phyloP scores from a whole-genome alignment of 441 rosid genomes.

The Populus hybrid region DNA sequence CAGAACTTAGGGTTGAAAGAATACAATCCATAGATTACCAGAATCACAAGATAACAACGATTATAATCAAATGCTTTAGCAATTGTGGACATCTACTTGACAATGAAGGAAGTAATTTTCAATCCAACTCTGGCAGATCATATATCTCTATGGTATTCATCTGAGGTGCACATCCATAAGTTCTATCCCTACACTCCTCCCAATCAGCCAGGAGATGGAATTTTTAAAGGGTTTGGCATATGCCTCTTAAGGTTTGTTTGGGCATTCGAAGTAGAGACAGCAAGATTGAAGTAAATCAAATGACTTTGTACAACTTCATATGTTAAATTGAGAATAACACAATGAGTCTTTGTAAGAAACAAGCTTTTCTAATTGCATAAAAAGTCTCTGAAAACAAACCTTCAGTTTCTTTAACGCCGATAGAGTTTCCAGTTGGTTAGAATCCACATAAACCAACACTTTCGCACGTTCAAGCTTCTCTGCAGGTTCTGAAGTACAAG shows the following conservation, averaged over 20 bases:
- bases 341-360: background rate
- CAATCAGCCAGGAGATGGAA: background rate
- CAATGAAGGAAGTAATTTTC: background rate
- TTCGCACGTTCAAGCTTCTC: slow-evolving; percentile 36
- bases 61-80: background rate
- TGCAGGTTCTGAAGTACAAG: slow-evolving; percentile 25
- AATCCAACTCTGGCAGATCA: slow-evolving; percentile 4
- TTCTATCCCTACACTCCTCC: background rate
- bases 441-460: slow-evolving; percentile 46
- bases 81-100: background rate
- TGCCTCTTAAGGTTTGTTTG: background rate
- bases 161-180: background rate
- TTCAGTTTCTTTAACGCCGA: slow-evolving; percentile 65
- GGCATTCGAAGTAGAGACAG: background rate
- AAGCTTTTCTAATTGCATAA: background rate
- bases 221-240: background rate
- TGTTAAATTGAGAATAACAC: background rate
- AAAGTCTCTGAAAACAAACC: slow-evolving; percentile 41
- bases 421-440: slow-evolving; percentile 74
- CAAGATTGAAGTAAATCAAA: background rate
- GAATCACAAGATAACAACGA: background rate
- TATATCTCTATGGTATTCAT: background rate
- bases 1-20: background rate
- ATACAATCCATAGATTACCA: slow-evolving; percentile 5
- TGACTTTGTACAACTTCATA: slow-evolving; percentile 3